Percentiles rank a stretch among this genome's conserved stretches.
These are phyloP conservation scores for Phialophora expanda DNA, from an alignment of 2,329 filamentous ascomycete species.

Conservation along the genomic window DNA sequence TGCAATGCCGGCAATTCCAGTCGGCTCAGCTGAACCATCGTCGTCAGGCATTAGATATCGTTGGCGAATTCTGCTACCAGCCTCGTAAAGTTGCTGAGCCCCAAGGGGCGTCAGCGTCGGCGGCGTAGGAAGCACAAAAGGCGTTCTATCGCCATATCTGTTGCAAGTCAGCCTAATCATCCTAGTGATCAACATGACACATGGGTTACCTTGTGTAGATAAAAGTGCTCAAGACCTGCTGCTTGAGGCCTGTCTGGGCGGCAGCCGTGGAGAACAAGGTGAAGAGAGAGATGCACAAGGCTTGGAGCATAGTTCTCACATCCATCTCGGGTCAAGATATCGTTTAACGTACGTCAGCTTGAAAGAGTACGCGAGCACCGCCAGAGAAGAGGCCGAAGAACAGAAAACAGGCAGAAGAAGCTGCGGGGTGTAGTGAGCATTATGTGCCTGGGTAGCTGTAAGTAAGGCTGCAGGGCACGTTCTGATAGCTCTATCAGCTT, in stretches of 20 bases:
- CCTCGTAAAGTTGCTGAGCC: slow-evolving; percentile 58
- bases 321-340: slow-evolving; percentile 17
- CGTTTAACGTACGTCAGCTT: neutral
- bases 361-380: slow-evolving; percentile 1
- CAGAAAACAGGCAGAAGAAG: slow-evolving; percentile 13
- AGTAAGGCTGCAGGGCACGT: slow-evolving; percentile 28
- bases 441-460: slow-evolving; percentile 24
- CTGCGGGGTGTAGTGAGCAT: slow-evolving; percentile 31
- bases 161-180: neutral
- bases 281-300: slow-evolving; percentile 23
- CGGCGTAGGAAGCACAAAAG: slow-evolving; percentile 46
- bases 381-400: slow-evolving; percentile 12
- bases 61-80: slow-evolving; percentile 58
- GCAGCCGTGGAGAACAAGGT: slow-evolving; percentile 24
- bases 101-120: slow-evolving; percentile 58
- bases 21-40: slow-evolving; percentile 24
- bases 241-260: slow-evolving; percentile 40
- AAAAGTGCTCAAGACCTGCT: slow-evolving; percentile 56
- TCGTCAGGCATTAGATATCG: slow-evolving; percentile 54
- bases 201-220: slow-evolving; percentile 51
- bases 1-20: slow-evolving; percentile 53
- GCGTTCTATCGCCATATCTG: slow-evolving; percentile 61
- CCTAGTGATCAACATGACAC: neutral
- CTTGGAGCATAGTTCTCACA: slow-evolving; percentile 5
- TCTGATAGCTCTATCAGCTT: slow-evolving; percentile 16